Evolutionary conservation across 495 filamentous ascomycete genomes (phyloP), one percentile per base, ranked within the genome.

Genomic region (Wilcoxina mikolae): DNA sequence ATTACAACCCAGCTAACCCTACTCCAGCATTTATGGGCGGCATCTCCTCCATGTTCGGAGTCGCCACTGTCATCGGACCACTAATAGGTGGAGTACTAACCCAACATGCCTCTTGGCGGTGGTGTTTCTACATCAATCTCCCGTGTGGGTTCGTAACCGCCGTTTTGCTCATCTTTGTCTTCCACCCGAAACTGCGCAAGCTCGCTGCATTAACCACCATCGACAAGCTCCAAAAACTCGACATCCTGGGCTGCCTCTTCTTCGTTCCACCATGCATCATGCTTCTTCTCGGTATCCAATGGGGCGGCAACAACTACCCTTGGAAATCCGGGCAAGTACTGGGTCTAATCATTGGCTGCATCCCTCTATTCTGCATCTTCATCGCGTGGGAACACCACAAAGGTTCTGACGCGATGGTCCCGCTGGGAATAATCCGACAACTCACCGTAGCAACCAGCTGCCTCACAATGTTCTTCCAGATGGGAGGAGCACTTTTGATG

Each of bases 31-130:
- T 71, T 51, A 71, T 69, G 35, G 72, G 76, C 11, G 48, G 74
- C n/a, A 59, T 76, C 18, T 73, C 73, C 2, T 68, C 66, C 2
- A 58, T 72, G 3, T 73, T 69, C 51, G 73, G 70, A 2, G 62
- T 78, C 25, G 71, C 73, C 1, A 65, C 70, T 0, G 70, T 74
- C n/a, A 39, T 59, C 2, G 69, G 68, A 3, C 70, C 72, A 42
- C 53, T 73, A 0, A 47, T 80, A 1, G 78, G 78, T 11, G 78
- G 78, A 3, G 72, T 69, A 2, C 77, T 81, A 51, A 79, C 76
- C 0, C 70, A 75, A 18, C 60, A 65, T 3, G 61, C 68, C 54
- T 68, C 67, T 4, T 77, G 74, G 74, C 61, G 74, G 33, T 77
- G 73, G 74, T 75, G 74, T 57, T 77, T 77, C 54, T 76, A 73